Percentiles rank a stretch among this genome's conserved stretches.
Conservation (phyloP, 179 eudicot genomes). For the Patellifolia procumbens region DNA sequence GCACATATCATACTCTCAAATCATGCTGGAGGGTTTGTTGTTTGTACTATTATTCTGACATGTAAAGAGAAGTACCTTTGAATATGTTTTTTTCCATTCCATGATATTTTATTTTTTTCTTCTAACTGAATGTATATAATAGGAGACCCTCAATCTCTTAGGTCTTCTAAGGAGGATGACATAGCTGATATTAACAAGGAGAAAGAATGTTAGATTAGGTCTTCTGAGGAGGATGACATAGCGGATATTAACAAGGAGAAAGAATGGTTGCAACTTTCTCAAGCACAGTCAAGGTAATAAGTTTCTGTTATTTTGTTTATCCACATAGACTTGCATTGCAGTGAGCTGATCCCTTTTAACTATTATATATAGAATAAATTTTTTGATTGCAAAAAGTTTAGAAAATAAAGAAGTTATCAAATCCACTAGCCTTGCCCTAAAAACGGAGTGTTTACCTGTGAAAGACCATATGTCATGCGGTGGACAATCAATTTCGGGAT, state of each 20-base stretch:
- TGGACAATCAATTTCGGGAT: too few species aligned
- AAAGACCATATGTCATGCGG: too few species aligned
- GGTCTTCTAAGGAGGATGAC: slow-evolving; percentile 34
- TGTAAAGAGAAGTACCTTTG: neutral
- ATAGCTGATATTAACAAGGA: slow-evolving; percentile 40
- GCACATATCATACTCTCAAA: neutral
- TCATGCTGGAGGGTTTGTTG: neutral
- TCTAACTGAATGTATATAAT: neutral
- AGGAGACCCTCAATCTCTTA: too few species aligned
- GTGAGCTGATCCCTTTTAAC: neutral
- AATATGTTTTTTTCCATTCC: neutral
- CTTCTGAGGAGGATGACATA: slow-evolving; percentile 34
- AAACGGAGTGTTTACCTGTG: neutral
- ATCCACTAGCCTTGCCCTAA: neutral
- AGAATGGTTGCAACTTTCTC: slow-evolving; percentile 68
- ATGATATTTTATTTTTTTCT: neutral
- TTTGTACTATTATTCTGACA: slow-evolving; percentile 3
- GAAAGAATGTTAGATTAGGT: slow-evolving; percentile 31
- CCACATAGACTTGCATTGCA: neutral
- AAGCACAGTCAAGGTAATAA: slow-evolving; percentile 72
- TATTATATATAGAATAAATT: neutral
- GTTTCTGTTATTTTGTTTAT: slow-evolving; percentile 7
- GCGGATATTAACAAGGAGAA: slow-evolving; percentile 47
- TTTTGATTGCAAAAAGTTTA: neutral
- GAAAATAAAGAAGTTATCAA: neutral